A percentile compares a stretch with the other conserved stretches of the same genome.
Conservation (phyloP, 805 yeast genomes). For the Teunomyces barrocoloradensis region DNA sequence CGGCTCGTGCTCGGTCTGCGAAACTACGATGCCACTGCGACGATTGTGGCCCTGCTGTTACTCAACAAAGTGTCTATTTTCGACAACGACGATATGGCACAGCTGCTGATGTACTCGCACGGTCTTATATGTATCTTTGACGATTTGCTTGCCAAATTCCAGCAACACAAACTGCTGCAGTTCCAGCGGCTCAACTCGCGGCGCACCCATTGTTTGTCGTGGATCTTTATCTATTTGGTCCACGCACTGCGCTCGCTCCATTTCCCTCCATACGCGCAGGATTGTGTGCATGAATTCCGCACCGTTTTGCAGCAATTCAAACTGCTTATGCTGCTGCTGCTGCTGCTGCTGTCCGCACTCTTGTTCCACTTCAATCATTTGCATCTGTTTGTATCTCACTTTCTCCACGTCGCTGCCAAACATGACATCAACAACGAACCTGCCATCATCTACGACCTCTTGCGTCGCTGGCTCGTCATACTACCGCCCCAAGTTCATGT, state of each 20-base stretch:
- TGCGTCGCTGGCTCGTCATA: constrained; percentile 21
- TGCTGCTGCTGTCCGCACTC: background rate
- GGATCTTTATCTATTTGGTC: background rate
- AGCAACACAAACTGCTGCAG: background rate
- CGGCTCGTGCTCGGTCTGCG: constrained; percentile 4
- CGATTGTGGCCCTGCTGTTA: constrained; percentile 17
- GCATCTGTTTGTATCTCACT: constrained; percentile 6
- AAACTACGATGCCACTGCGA: constrained; percentile 12
- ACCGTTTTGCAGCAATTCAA: constrained; percentile 2
- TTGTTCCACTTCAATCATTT: constrained; percentile 12
- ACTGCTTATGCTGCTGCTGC: background rate
- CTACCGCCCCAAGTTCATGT: constrained; percentile 18
- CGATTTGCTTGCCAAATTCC: constrained; percentile 10
- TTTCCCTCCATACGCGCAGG: constrained; percentile 5
- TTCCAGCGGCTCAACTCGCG: background rate
- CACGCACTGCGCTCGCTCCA: constrained; percentile 2
- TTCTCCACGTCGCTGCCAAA: background rate
- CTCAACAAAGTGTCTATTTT: constrained; percentile 22
- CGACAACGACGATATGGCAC: constrained; percentile 15
- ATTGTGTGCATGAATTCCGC: constrained; percentile 2
- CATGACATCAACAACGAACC: constrained; percentile 7
- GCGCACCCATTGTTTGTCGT: background rate
- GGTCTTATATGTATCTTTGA: constrained; percentile 20
- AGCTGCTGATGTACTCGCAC: constrained; percentile 18
- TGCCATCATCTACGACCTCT: constrained; percentile 13